Conservation (phyloP, 208 protist genomes). For the Trypanosoma brucei region DNA sequence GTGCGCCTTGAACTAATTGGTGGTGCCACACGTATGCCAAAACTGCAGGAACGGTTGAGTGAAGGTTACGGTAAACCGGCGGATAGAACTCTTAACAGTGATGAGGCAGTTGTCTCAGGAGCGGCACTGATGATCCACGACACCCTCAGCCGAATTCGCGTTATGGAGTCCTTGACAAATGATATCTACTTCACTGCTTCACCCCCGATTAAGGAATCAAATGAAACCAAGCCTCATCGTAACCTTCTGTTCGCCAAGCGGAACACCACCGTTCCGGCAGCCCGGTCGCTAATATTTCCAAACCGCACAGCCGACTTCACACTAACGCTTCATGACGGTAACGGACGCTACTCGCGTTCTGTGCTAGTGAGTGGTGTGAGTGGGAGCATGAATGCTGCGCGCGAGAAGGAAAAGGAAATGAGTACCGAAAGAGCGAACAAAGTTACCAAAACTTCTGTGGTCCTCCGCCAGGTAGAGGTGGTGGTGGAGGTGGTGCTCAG, state of each 20-base stretch:
- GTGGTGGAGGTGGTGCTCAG: conserved; percentile 49
- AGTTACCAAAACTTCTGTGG: neutral
- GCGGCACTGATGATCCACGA: conserved; percentile 46
- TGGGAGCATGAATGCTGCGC: conserved; percentile 1
- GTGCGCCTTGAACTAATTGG: conserved; percentile 78
- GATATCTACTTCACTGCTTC: conserved; percentile 35
- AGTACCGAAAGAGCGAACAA: neutral
- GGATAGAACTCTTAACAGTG: conserved; percentile 82
- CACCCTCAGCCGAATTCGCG: conserved; percentile 10
- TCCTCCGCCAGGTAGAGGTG: conserved; percentile 32
- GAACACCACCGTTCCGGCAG: conserved; percentile 21
- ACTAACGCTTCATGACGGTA: conserved; percentile 17
- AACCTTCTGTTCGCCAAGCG: conserved; percentile 26
- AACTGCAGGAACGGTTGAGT: conserved; percentile 54
- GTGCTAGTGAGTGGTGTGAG: conserved; percentile 13
- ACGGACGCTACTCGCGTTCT: conserved; percentile 12
- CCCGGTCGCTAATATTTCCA: conserved; percentile 23
- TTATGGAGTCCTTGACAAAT: conserved; percentile 48
- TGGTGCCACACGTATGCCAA: conserved; percentile 74
- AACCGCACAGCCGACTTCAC: conserved; percentile 33
- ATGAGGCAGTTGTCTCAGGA: conserved; percentile 77
- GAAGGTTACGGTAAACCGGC: conserved; percentile 27
- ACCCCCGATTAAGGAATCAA: conserved; percentile 5
- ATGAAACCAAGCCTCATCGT: neutral
- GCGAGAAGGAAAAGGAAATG: conserved; percentile 1